Conservation (phyloP, 768 basidiomycete genomes). For the Trichaptum fuscoviolaceum region DNA sequence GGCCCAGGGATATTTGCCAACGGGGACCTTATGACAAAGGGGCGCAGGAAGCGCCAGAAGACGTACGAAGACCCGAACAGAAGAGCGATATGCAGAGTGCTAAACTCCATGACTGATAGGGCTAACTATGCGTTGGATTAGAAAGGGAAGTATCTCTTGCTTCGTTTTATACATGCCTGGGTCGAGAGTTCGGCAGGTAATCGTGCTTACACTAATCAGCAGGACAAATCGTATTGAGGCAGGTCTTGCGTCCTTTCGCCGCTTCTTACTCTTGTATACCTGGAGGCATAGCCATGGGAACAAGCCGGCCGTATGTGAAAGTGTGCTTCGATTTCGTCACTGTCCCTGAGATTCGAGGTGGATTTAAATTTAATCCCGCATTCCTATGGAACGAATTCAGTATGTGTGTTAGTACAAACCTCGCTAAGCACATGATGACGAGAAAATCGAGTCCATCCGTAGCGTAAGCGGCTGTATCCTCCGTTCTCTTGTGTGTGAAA, state of each 20-base stretch:
- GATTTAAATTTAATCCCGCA: neutral
- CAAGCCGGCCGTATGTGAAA: neutral
- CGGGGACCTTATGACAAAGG: slow-evolving; percentile 18
- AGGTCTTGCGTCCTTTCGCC: neutral
- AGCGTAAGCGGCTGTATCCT: neutral
- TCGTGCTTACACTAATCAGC: neutral
- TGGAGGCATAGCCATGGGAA: neutral
- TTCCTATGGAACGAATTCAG: too few relatives aligned
- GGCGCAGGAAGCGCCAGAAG: slow-evolving; percentile 18
- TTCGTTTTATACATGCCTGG: neutral
- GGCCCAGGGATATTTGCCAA: slow-evolving; percentile 39
- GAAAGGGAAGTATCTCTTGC: neutral
- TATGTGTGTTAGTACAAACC: neutral
- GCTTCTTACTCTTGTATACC: neutral
- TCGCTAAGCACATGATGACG: neutral
- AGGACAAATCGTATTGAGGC: too few relatives aligned
- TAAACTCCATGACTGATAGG: neutral
- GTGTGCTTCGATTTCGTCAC: neutral
- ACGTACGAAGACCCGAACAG: neutral
- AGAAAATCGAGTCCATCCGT: neutral
- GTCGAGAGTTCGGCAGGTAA: neutral
- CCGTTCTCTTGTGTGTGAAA: neutral
- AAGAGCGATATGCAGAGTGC: neutral
- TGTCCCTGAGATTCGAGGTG: neutral
- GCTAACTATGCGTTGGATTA: neutral